Percentiles rank a stretch among this genome's conserved stretches.
phyloP scores from a whole-genome alignment of 257 asterid species.

The Nicotiana paniculata region DNA sequence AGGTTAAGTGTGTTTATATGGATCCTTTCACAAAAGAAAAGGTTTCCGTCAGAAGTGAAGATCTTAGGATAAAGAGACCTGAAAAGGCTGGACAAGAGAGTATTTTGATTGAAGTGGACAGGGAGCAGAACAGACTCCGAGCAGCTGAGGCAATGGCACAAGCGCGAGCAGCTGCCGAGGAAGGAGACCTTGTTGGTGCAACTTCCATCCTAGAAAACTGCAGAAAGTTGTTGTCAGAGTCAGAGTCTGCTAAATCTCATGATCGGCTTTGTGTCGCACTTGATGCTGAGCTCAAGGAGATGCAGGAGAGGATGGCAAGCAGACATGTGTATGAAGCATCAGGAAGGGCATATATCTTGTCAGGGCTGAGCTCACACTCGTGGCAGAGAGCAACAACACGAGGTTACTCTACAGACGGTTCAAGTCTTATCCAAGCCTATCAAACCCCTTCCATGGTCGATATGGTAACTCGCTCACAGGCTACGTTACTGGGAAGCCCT shows the following conservation, averaged over 20 bases:
- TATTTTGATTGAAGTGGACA: slow-evolving; percentile 77
- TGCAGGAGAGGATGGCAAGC: slow-evolving; percentile 93
- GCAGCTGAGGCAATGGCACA: slow-evolving; percentile 90
- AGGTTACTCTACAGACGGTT: slow-evolving; percentile 76
- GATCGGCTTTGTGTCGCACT: slow-evolving; percentile 69
- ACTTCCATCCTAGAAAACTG: slow-evolving; percentile 59
- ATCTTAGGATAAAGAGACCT: slow-evolving; percentile 54
- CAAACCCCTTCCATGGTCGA: slow-evolving; percentile 93
- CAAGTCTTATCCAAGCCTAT: slow-evolving; percentile 72
- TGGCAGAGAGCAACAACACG: slow-evolving; percentile 99
- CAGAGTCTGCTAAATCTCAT: slow-evolving; percentile 51
- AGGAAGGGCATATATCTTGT: slow-evolving; percentile 82
- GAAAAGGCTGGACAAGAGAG: slow-evolving; percentile 27
- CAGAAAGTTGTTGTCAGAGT: slow-evolving; percentile 46
- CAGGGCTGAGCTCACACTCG: slow-evolving; percentile 95
- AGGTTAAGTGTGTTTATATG: slow-evolving; percentile 49
- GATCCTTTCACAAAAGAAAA: slow-evolving; percentile 67
- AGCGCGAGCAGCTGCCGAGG: slow-evolving; percentile 73
- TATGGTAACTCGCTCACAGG: slow-evolving; percentile 93
- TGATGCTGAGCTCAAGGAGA: slow-evolving; percentile 91
- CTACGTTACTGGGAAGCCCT: slow-evolving; percentile 47
- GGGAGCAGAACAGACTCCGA: slow-evolving; percentile 68
- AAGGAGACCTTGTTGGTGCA: slow-evolving; percentile 63
- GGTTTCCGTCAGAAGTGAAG: slow-evolving; percentile 40
- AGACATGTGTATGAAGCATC: slow-evolving; percentile 89